Evolutionary conservation across 139 green algal species (phyloP), one percentile per base, ranked within the genome.

Genomic region (Chlorella sp.): DNA sequence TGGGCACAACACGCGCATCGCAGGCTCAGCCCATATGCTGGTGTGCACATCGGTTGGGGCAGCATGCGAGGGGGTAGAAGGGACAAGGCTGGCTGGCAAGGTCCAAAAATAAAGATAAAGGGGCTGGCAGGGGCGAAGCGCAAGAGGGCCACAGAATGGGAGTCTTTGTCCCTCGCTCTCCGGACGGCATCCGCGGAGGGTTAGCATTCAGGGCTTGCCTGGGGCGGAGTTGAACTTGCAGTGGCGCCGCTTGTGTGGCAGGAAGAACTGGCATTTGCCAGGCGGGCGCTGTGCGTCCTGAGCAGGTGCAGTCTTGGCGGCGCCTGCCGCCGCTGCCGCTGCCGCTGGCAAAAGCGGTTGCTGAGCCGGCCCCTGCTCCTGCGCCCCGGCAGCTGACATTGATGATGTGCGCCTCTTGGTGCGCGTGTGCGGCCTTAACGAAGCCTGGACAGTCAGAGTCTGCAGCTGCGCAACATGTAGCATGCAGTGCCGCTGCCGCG

Each of bases 171-270:
- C 5, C 7, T 9, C 48, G 48, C 48, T 57, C 48, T 57, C 48
- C 48, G 7, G 9, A 57, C 48, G 48, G 5, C 48, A 57, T 57
- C 48, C 48, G 9, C 48, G 5, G 7, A 57, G 48, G 7, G 7
- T 57, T 9, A 57, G 9, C 48, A 57, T n/a, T n/a, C n/a, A 32
- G 22, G 5, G 22, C 84, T 90, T 36, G 24, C 90, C 90, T 2
- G 81, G 85, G 30, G 77, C 61, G 3, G 86, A 81, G 57, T 90
- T 69, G 22, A 92, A 91, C 68, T 77, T 88, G 90, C 90, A 92
- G 81, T 86, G 64, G 0, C 90, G 80, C 36, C 71, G 42, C 73
- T 92, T 92, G 4, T 79, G 82, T 22, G 71, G 39, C 69, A 93
- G 79, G 83, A 71, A 90, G 68, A 85, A 88, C 2, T 89, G 40